Base-by-base conservation (phyloP, 169 alveolate genomes). In the Theileria annulata region DNA sequence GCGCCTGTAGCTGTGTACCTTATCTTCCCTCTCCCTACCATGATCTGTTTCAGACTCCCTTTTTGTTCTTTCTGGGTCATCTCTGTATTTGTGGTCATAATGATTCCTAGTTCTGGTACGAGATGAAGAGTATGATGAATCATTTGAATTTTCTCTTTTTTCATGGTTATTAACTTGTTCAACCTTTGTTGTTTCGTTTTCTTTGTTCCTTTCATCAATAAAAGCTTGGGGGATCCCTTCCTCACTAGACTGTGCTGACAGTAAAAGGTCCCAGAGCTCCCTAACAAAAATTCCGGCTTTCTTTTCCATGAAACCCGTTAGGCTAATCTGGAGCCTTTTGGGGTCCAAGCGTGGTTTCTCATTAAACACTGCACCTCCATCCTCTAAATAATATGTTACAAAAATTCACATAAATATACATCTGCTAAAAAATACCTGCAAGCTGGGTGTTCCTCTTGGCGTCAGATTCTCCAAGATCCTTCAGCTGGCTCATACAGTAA, bases 401-500 rank as follows among this genome's bases (percentile, higher is more conserved):
- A 47, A n/a, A n/a, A n/a, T n/a, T 21, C 17, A 13, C n/a, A 3
- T 1, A 2, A 5, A 4, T 59, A 12, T 13, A 2, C 25, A 0
- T n/a, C n/a, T 0, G 3, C 31, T 25, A 0, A 3, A 42, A 49
- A 68, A 23, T 59, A 74, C 89, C 89, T 9, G 89, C 89, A 64
- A 72, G 75, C 70, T 82, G 85, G 23, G 79, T n/a, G 48, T 76
- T 82, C 9, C 75, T 85, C 70, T 76, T 77, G 67, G 92, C 94
- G 73, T 77, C 90, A 23, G 71, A 77, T 47, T 88, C 92, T 48
- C 88, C 85, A 28, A 75, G 80, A 33, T 68, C 77, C 85, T 87
- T 85, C 56, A 90, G 78, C 68, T 90, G 94, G 31, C 92, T 77
- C 51, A 90, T 67, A 42, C 92, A 86, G 80, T 90, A 90, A 56